Base-by-base conservation (phyloP, 2,329 filamentous ascomycete genomes). In the Colletotrichum sojae region DNA sequence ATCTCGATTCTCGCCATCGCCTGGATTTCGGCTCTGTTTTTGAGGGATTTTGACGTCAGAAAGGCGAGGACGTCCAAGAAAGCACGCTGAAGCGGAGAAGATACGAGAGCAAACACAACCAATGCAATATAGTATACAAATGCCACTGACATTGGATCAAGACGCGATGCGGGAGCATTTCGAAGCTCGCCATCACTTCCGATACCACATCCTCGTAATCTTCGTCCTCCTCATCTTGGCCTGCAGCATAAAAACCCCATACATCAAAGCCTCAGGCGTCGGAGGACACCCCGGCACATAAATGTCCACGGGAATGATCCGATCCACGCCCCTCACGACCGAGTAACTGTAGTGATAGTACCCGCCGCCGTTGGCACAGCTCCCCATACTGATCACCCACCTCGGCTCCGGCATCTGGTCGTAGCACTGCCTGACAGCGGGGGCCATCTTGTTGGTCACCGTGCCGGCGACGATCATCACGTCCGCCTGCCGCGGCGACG, bases 341-440 rank as follows among this genome's bases (percentile, higher is more conserved):
- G 83, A 87, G 79, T 93, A 93, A 75, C 88, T 91, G 79, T 92
- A 92, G 77, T 93, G 90, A 78, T 93, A 93, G 78, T 93, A 92
- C 15, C 91, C 91, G 65, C 91, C 91, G 22, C 91, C 90, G 75
- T 92, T 92, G 27, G 91, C 90, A 76, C 91, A 92, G 64, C 86
- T 90, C 6, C 90, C 90, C 90, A 92, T 92, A 73, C 88, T 90
- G 72, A 92, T 88, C 22, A 85, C 80, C 88, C 88, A 91, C 70
- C 84, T 80, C 0, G 89, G 89, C 25, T 91, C 89, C 0, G 89
- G 89, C 89, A 91, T 91, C 77, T 91, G 90, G 71, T 91, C 90
- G 75, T 91, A 91, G 45, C 90, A 84, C 74, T 89, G 87, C 72
- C 90, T 82, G 65, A 91, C 77, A 3, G 90, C 90, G 0, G 89